A percentile compares a stretch with the other conserved stretches of the same genome.
These are phyloP conservation scores for Tulasnella sp. DNA, from an alignment of 768 basidiomycete genomes.

Conservation along the genomic window DNA sequence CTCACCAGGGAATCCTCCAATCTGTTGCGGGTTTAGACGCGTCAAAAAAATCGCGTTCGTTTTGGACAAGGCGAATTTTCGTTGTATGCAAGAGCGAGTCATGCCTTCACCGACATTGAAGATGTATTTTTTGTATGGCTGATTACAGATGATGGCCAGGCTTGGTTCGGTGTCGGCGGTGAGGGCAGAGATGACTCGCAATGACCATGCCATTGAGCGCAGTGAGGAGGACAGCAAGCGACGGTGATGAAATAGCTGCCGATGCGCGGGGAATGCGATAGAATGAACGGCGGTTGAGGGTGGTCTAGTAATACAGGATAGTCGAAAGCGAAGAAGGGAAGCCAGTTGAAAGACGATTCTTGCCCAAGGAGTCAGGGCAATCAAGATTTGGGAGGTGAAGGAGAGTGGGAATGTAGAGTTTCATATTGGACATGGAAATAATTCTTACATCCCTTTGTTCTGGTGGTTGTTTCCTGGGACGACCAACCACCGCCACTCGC, in stretches of 20 bases:
- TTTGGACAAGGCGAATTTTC: slow-evolving; percentile 51
- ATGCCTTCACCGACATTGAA: slow-evolving; percentile 84
- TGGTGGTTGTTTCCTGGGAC: too few species aligned
- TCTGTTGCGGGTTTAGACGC: slow-evolving; percentile 46
- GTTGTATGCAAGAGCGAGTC: slow-evolving; percentile 61
- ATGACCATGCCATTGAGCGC: slow-evolving; percentile 17
- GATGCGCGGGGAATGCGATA: not conserved
- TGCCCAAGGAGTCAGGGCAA: too few species aligned
- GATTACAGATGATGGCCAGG: slow-evolving; percentile 61
- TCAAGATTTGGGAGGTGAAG: too few species aligned
- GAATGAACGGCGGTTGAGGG: slow-evolving; percentile 4
- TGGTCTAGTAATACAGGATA: not conserved
- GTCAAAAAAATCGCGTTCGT: slow-evolving; percentile 64
- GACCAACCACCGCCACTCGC: too few species aligned
- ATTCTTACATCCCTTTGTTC: too few species aligned
- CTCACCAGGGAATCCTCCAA: slow-evolving; percentile 65
- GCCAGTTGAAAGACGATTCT: too few species aligned
- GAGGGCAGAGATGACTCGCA: slow-evolving; percentile 17
- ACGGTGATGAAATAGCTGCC: too few species aligned
- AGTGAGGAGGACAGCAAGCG: too few species aligned
- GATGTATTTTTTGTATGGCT: slow-evolving; percentile 54
- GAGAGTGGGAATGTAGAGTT: too few species aligned
- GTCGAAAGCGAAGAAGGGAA: too few species aligned
- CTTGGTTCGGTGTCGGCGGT: slow-evolving; percentile 67
- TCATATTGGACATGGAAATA: too few species aligned